A percentile compares a stretch with the other conserved stretches of the same genome.
phyloP scores from a whole-genome alignment of 1,139 yeast species.

The Sugiyamaella sp. region DNA sequence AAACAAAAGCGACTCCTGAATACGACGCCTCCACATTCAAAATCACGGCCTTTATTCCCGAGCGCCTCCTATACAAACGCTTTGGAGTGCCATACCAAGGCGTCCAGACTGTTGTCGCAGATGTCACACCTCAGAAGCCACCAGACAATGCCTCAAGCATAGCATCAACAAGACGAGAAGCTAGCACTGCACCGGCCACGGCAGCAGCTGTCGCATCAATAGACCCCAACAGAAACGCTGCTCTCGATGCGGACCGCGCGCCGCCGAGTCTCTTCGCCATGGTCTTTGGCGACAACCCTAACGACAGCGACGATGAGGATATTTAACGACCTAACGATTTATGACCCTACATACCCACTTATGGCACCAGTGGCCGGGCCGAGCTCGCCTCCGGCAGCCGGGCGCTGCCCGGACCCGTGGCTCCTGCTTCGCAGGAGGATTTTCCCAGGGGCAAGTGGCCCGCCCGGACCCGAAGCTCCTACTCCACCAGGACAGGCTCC shows the following conservation, averaged over 20 bases:
- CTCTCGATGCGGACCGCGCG: conserved; percentile 31
- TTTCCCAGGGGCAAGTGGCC: too few relatives aligned
- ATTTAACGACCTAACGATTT: background rate
- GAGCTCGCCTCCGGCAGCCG: too few relatives aligned
- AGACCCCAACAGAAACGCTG: conserved; percentile 28
- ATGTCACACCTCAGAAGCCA: background rate
- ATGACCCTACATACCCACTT: too few relatives aligned
- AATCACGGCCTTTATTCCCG: conserved; percentile 33
- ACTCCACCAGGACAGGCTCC: too few relatives aligned
- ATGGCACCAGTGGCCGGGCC: too few relatives aligned
- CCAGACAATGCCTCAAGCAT: too few relatives aligned
- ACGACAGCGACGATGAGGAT: conserved; percentile 18
- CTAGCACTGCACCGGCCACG: background rate
- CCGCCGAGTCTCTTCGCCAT: conserved; percentile 32
- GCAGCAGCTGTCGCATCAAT: background rate
- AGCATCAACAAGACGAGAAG: background rate
- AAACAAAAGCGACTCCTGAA: conserved; percentile 28
- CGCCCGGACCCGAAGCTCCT: too few relatives aligned
- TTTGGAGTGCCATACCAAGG: conserved; percentile 30
- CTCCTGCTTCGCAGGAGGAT: too few relatives aligned
- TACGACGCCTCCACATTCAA: conserved; percentile 36
- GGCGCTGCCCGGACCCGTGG: too few relatives aligned
- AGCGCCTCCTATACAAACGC: conserved; percentile 37
- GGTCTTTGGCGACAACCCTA: conserved; percentile 32
- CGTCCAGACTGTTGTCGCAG: conserved; percentile 6